These are phyloP conservation scores for Coemansia sp. DNA, from an alignment of 192 early-diverging fungal species.

Conservation along the genomic window DNA sequence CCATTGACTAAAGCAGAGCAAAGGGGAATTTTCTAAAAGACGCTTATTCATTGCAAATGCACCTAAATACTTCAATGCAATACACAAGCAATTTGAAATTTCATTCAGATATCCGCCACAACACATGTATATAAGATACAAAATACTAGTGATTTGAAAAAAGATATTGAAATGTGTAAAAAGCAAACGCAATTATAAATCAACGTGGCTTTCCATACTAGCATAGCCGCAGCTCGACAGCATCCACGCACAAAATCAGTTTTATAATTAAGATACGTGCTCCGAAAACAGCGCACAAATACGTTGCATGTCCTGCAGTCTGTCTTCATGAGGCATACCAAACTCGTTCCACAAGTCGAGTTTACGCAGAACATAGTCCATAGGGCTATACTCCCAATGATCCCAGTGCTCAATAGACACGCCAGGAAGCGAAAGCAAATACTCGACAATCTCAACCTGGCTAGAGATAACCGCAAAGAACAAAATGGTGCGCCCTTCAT, in stretches of 20 bases:
- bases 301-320: slow-evolving; percentile 46
- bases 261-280: background rate
- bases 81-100: background rate
- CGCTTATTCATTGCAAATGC: too few relatives aligned
- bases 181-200: too few relatives aligned
- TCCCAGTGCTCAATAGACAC: slow-evolving; percentile 38
- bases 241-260: background rate
- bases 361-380: slow-evolving; percentile 48
- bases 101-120: background rate
- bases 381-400: slow-evolving; percentile 48
- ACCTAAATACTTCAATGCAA: background rate
- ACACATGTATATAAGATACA: background rate
- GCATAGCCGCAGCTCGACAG: too few relatives aligned
- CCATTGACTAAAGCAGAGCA: background rate
- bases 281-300: slow-evolving; percentile 42
- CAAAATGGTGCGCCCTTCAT: slow-evolving; percentile 44
- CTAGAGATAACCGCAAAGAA: slow-evolving; percentile 47
- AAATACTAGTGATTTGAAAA: too few relatives aligned
- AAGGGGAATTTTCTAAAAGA: too few relatives aligned
- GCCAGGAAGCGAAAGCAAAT: slow-evolving; percentile 28
- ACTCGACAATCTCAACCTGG: slow-evolving; percentile 51
- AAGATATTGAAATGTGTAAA: too few relatives aligned
- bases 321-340: slow-evolving; percentile 44
- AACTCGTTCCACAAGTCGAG: slow-evolving; percentile 46
- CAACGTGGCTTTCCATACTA: too few relatives aligned